Base-by-base conservation (phyloP, 2,329 filamentous ascomycete species). In the Stachybotrys elegans region DNA sequence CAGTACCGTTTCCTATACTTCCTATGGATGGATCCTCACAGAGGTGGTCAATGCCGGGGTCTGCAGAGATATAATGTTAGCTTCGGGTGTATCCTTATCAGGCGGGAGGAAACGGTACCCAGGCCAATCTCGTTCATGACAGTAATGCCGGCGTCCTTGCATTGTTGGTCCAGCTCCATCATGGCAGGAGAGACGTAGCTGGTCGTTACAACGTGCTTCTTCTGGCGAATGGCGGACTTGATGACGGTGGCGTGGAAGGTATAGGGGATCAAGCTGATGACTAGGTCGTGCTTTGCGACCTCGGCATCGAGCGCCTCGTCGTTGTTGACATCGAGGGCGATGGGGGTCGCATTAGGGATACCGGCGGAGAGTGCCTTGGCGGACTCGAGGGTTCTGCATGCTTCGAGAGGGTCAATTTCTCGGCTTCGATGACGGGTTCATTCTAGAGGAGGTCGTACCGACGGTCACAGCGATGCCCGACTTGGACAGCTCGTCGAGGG, bases 41-140 rank as follows among this genome's bases (percentile, higher is more conserved):
- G n/a, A 78, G 69, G 63, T 86, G 83, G 62, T 89, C 84, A 53
- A 89, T 80, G 61, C 84, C 83, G 22, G 83, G 83, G 65, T 86
- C 83, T 35, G 75, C 66, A 49, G 57, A 43, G 40, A 20, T 9
- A 11, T 11, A 9, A 16, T 9, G 32, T 19, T 36, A 16, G 32
- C 17, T 19, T 36, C 11, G 4, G 32, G 3, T 19, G 17, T 17
- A 19, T 13, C 13, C 17, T 16, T 5, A 19, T 3, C 17, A 36
- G 11, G 9, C n/a, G 25, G 25, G 25, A 9, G 25, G 25, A 3
- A 36, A 36, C 9, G 12, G 11, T 44, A 58, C 71, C 68, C 48
- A 86, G 61, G 50, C 89, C 89, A 61, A 95, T 94, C 78, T 97
- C 92, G 71, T 97, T 96, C 86, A 96, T 91, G 62, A 96, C 91